These are phyloP conservation scores for Globomyces pollinis-pini DNA, from an alignment of 192 early-diverging fungal species.

Conservation along the genomic window DNA sequence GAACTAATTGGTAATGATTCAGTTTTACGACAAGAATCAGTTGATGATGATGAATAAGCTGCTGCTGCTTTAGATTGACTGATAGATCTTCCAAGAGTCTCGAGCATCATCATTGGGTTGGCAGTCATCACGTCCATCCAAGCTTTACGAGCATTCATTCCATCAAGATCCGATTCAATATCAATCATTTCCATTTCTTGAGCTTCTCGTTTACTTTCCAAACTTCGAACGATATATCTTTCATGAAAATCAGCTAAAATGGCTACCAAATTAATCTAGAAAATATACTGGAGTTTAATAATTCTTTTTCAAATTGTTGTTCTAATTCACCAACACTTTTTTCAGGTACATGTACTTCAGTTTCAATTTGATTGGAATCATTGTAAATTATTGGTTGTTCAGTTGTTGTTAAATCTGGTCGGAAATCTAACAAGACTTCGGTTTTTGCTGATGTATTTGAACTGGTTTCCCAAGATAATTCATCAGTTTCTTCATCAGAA, in stretches of 20 bases:
- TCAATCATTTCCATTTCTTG: not conserved
- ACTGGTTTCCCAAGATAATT: not conserved
- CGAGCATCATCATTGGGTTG: not conserved
- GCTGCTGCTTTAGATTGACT: not conserved
- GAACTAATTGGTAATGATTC: not conserved
- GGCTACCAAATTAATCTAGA: not conserved
- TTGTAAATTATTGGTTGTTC: no score
- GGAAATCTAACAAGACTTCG: not conserved
- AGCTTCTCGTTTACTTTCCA: not conserved
- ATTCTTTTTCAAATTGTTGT: not conserved
- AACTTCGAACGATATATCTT: constrained; percentile 1
- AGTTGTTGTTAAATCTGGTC: not conserved
- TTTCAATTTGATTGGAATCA: no score
- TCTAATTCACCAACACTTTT: no score
- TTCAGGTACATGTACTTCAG: no score
- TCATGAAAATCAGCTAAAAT: constrained; percentile 12
- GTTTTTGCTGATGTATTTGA: not conserved
- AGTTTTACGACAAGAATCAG: not conserved
- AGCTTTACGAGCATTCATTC: not conserved
- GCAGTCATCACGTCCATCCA: not conserved
- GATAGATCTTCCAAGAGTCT: not conserved
- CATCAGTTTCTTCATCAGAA: not conserved
- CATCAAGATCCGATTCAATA: not conserved
- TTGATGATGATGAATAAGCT: not conserved
- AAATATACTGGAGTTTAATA: not conserved